Evolutionary conservation across 208 protist genomes (phyloP).

Genomic region (Leishmania martiniquensis): DNA sequence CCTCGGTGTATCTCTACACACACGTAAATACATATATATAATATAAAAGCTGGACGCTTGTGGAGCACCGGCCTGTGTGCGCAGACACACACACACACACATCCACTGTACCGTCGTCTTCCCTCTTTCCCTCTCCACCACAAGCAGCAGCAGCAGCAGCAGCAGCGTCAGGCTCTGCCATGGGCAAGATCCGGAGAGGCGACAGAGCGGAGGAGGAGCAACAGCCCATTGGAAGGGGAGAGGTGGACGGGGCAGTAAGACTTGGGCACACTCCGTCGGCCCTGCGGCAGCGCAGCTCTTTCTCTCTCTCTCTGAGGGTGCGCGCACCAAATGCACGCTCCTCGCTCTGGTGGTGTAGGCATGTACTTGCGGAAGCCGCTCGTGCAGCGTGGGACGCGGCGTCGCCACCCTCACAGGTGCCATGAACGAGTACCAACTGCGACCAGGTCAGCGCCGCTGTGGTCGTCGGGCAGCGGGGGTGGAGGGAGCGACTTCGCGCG

Average conservation of each 20-base stretch:
- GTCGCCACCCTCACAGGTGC: not conserved
- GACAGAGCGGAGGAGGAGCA: not conserved
- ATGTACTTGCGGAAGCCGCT: conserved; percentile 7
- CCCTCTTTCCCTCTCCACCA: not conserved
- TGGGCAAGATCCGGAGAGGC: not conserved
- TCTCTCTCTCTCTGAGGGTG: not conserved
- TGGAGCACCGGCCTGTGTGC: not conserved
- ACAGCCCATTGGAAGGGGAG: not conserved
- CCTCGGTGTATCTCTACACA: not conserved
- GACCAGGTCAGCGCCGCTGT: not conserved
- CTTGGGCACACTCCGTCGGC: not conserved
- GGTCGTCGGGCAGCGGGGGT: conserved; percentile 10
- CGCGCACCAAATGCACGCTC: too few relatives aligned
- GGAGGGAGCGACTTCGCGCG: conserved; percentile 12
- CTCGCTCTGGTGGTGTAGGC: too few relatives aligned
- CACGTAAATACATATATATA: too few relatives aligned
- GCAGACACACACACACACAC: conserved; percentile 1
- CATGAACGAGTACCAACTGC: not conserved
- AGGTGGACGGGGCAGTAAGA: too few relatives aligned
- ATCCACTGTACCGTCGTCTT: not conserved
- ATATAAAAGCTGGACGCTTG: not conserved
- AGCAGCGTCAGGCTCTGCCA: not conserved
- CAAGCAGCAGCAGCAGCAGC: not conserved
- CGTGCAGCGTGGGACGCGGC: not conserved
- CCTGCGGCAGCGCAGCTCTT: not conserved